Evolutionary conservation across 441 rosid species (phyloP).

Genomic region (Erysimum pusillum): DNA sequence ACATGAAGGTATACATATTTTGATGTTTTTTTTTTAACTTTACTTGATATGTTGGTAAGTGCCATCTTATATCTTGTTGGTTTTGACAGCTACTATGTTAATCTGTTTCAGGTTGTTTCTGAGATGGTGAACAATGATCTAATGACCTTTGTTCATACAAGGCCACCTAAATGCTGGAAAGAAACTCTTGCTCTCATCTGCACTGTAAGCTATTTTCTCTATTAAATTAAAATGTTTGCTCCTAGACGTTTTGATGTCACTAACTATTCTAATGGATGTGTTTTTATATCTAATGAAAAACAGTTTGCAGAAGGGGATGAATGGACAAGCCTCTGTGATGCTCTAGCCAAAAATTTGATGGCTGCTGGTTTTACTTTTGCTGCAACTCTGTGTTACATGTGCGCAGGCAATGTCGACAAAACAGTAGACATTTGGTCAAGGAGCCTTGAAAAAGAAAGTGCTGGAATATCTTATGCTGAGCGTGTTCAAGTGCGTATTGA

Average conservation of each 20-base stretch:
- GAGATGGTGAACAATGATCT: conserved; percentile 98
- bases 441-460: conserved; percentile 67
- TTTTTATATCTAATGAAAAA: no score
- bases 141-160: conserved; percentile 71
- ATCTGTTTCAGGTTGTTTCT: conserved; percentile 79
- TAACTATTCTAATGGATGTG: no score
- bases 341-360: conserved; percentile 88
- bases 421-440: conserved; percentile 99
- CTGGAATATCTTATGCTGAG: conserved; percentile 85
- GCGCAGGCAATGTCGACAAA: conserved; percentile 96
- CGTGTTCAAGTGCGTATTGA: conserved; percentile 80
- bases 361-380: conserved; percentile 80
- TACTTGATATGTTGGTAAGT: conserved; percentile 7
- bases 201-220: conserved; percentile 75
- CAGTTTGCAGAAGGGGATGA: conserved; percentile 97
- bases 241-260: no score
- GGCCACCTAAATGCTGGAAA: conserved; percentile 94
- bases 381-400: conserved; percentile 94
- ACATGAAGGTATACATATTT: conserved; percentile 97
- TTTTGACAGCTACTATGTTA: conserved; percentile 27
- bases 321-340: conserved; percentile 85
- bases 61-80: conserved; percentile 25
- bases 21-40: no score
- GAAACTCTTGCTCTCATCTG: conserved; percentile 97
- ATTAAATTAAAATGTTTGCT: no score